Evolutionary conservation across 208 protist species (phyloP), one percentile per base, ranked within the genome.

Genomic region (Trypanosoma mega): DNA sequence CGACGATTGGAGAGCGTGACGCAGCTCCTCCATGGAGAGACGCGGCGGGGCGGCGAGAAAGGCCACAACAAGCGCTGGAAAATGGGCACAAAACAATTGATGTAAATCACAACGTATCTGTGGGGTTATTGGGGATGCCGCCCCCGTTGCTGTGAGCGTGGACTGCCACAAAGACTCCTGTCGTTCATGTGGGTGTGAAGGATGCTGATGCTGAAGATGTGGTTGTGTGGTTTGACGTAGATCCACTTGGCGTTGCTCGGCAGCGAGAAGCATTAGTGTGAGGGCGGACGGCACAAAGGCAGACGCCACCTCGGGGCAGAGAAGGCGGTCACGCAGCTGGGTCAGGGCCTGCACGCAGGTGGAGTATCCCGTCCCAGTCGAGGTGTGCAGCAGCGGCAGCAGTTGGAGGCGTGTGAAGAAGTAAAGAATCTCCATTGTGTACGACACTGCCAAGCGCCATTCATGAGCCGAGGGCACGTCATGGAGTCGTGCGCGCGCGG

Each of bases 391-490:
- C 49, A 56, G 55, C 20, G 24, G 63, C 53, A 69, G 63, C 47
- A 69, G 62, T 41, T 69, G 63, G 20, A 60, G 27, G 3, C 63
- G 52, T 23, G 45, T 62, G 36, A 69, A 69, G 45, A 69, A 36
- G 48, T 56, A 69, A 62, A 62, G 62, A 37, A 69, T 49, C 41
- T 69, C 53, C 26, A 69, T 26, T n/a, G 33, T 20, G 29, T 62
- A 69, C 9, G n/a, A 24, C 43, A 69, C 36, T 21, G 53, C 63
- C n/a, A 48, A 33, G 14, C 34, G 33, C 23, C 60, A 18, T 55
- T 60, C 46, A 30, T 34, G 20, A 16, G 20, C 21, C 34, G 44
- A 69, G 37, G 12, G 27, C 23, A 14, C 53, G 37, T 46, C 46
- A 3, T 23, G 1, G 18, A 52, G 52, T 43, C 47, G 60, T 1